Evolutionary conservation across 768 basidiomycete species (phyloP).

Genomic region (Hydnum rufescens): DNA sequence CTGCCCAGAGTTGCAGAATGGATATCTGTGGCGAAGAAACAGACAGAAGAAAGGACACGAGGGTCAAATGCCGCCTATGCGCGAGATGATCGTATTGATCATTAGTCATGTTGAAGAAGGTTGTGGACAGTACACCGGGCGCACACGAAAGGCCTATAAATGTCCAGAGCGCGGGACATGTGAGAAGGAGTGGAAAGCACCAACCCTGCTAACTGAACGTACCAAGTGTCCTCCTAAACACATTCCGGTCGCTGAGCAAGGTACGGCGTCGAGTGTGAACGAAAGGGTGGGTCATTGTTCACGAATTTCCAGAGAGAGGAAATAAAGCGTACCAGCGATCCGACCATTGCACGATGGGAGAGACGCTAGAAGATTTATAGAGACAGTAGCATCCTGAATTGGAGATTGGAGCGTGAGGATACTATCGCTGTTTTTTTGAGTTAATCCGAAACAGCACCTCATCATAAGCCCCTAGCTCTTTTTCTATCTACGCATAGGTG

Average conservation of each 20-base stretch:
- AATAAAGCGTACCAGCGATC: constrained; percentile 67
- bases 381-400: constrained; percentile 53
- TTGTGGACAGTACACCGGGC: constrained; percentile 9
- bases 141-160: constrained; percentile 31
- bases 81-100: background rate
- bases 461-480: constrained; percentile 70
- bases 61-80: constrained; percentile 62
- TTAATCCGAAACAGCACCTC: constrained; percentile 45
- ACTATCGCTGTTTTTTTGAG: no score
- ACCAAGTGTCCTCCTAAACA: constrained; percentile 77
- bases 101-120: no score
- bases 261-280: no score
- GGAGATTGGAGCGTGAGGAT: background rate
- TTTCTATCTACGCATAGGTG: constrained; percentile 48
- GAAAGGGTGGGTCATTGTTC: no score
- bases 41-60: constrained; percentile 65
- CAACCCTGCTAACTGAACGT: constrained; percentile 13
- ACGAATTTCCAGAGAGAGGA: background rate
- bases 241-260: constrained; percentile 57
- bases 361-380: constrained; percentile 53
- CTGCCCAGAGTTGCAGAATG: constrained; percentile 75
- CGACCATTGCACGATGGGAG: constrained; percentile 77
- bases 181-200: background rate
- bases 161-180: background rate
- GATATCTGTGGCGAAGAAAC: constrained; percentile 91